Evolutionary conservation across 305 asterid species (phyloP), one percentile per base, ranked within the genome.

Genomic region (Fraxinus angustifolia): DNA sequence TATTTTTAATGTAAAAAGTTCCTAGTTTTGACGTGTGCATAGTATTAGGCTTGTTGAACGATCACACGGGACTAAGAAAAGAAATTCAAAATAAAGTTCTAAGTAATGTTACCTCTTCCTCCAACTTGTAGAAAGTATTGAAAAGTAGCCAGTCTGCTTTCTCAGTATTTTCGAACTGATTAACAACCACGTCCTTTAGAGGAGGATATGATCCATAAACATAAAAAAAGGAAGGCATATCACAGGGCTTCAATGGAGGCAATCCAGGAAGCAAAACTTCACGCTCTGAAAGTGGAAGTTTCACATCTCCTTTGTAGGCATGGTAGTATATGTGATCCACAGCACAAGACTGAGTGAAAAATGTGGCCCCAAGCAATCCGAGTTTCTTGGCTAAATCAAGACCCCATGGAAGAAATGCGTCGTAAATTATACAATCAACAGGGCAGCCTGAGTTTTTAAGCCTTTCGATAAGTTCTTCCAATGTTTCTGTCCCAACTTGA

Each of bases 381-480:
- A 56, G 26, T 1, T 36, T 42, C 12, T 70, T 83, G 36, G 67
- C 83, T 0, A 86, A 87, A 62, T 86, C 87, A 16, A 78, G 79
- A 26, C 33, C 83, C 88, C 88, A 86, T 2, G 84, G 81, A 81
- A 73, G 21, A 58, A 83, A 67, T 4, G 80, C 80, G 70, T 86
- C 87, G 19, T 86, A 86, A 3, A 86, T 56, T 12, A 86, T 50
- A 50, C 89, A 86, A 34, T 83, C 78, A 23, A 86, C 87, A 2
- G 83, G 77, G 3, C 48, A 10, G 1, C 80, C 82, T 23, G 23
- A 8, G 11, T 12, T 3, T 0, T 16, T 12, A 19, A 78, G 79
- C 60, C 58, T 79, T 2, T 45, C 4, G 31, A 83, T 42, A 6
- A 83, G 78, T 0, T 81, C 80, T 0, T 76, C 68, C 0, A 81